A percentile compares a stretch with the other conserved stretches of the same genome.
These are phyloP conservation scores for Aspergillus latus DNA, from an alignment of 2,329 filamentous ascomycete species.

Conservation along the genomic window DNA sequence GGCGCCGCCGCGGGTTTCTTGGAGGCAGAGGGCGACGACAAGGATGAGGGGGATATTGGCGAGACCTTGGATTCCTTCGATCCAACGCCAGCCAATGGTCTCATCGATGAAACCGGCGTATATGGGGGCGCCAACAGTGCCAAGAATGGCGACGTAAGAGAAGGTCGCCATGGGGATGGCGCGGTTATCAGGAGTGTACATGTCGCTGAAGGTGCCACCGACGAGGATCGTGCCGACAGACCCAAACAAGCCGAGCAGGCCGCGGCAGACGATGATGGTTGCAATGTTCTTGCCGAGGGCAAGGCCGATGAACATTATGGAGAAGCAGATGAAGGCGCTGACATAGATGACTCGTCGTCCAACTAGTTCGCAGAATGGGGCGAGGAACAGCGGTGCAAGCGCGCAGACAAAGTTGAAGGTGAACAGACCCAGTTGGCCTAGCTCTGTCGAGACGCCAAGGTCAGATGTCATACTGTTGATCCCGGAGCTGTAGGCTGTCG, in stretches of 20 bases:
- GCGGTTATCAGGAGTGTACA: conserved; percentile 49
- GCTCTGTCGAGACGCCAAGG: conserved; percentile 42
- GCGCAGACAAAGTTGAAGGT: conserved; percentile 53
- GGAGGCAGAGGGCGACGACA: conserved; percentile 46
- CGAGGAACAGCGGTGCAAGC: conserved; percentile 49
- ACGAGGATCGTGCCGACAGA: conserved; percentile 53
- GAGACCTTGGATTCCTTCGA: conserved; percentile 54
- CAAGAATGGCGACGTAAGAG: conserved; percentile 52
- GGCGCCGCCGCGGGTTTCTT: conserved; percentile 50
- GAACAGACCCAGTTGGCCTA: conserved; percentile 53
- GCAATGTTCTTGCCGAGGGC: conserved; percentile 51
- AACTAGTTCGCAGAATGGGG: conserved; percentile 52
- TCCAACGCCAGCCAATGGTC: conserved; percentile 55
- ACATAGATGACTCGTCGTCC: conserved; percentile 50
- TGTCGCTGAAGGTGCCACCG: conserved; percentile 52
- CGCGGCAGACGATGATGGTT: conserved; percentile 50
- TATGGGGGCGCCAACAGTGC: conserved; percentile 55
- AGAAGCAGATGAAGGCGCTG: conserved; percentile 49
- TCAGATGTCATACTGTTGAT: conserved; percentile 50
- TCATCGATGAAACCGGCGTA: conserved; percentile 57
- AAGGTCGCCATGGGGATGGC: conserved; percentile 51
- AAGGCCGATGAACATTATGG: conserved; percentile 50
- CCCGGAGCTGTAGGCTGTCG: conserved; percentile 54
- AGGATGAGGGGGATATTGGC: conserved; percentile 52
- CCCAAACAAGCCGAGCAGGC: conserved; percentile 51